Conservation (phyloP, 176 grass and related monocot genomes). For the Cocos nucifera region DNA sequence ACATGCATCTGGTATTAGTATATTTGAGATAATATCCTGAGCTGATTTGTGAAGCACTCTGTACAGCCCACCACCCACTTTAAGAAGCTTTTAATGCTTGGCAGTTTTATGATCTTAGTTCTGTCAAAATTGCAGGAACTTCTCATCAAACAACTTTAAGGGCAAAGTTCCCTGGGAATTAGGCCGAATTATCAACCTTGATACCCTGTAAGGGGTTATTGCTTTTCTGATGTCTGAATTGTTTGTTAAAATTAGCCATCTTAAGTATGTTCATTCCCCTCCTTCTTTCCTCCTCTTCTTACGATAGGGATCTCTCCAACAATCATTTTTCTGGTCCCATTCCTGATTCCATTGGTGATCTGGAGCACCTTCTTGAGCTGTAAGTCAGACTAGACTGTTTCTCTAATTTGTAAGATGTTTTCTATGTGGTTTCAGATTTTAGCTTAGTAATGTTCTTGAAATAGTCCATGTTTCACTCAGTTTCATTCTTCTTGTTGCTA, state of each 20-base stretch:
- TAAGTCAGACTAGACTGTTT: constrained; percentile 20
- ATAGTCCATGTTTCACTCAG: neutral
- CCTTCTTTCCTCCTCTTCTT: constrained; percentile 14
- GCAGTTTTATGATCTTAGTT: too few species aligned
- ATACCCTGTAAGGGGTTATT: constrained; percentile 72
- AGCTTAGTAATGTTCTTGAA: too few species aligned
- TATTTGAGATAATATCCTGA: too few species aligned
- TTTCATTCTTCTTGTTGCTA: neutral
- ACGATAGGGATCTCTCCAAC: constrained; percentile 76
- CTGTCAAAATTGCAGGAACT: constrained; percentile 42
- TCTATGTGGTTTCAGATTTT: too few species aligned
- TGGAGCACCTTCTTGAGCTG: constrained; percentile 96
- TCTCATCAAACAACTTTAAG: constrained; percentile 92
- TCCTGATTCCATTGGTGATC: constrained; percentile 79
- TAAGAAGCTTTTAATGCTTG: too few species aligned
- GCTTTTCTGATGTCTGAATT: neutral
- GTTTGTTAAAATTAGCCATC: too few species aligned
- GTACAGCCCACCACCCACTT: too few species aligned
- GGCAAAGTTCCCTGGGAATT: constrained; percentile 77
- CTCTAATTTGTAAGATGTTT: too few species aligned
- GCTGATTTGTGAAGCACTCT: too few species aligned
- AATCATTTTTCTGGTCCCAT: constrained; percentile 77
- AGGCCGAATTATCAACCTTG: constrained; percentile 84
- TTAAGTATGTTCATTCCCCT: too few species aligned
- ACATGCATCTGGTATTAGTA: too few species aligned